phyloP scores from a whole-genome alignment of 2,329 filamentous ascomycete species.

The Colletotrichum noveboracense region DNA sequence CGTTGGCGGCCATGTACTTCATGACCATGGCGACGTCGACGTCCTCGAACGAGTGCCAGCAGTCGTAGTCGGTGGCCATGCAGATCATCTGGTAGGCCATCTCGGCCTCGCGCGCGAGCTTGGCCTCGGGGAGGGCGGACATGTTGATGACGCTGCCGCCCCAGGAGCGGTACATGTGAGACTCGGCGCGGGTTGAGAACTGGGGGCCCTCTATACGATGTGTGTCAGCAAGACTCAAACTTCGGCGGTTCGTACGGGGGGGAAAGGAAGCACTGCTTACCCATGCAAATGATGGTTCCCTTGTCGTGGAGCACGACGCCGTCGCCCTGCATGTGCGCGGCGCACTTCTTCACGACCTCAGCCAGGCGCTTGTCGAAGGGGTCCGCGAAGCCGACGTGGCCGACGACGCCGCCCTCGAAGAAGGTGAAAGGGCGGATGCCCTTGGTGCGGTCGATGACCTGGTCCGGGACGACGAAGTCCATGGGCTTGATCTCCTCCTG shows the following conservation, averaged over 20 bases:
- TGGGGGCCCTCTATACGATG: slow-evolving; percentile 81
- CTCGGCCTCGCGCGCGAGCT: slow-evolving; percentile 95
- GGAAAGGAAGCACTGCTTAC: slow-evolving; percentile 47
- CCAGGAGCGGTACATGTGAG: slow-evolving; percentile 92
- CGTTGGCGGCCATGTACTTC: slow-evolving; percentile 93
- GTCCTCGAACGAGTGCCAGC: slow-evolving; percentile 85
- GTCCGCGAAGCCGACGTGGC: slow-evolving; percentile 94
- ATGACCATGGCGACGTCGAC: slow-evolving; percentile 98
- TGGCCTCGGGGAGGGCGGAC: slow-evolving; percentile 93
- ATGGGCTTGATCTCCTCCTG: slow-evolving; percentile 92
- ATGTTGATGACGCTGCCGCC: slow-evolving; percentile 98
- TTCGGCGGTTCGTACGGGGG: neutral
- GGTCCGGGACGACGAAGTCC: slow-evolving; percentile 96
- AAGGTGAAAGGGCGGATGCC: slow-evolving; percentile 94
- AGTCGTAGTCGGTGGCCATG: slow-evolving; percentile 99
- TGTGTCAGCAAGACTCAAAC: neutral
- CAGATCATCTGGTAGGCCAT: slow-evolving; percentile 98
- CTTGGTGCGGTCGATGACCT: slow-evolving; percentile 97
- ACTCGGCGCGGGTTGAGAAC: slow-evolving; percentile 96
- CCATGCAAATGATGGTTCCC: slow-evolving; percentile 91
- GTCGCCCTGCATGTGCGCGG: slow-evolving; percentile 77
- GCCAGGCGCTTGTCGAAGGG: slow-evolving; percentile 86
- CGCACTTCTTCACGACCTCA: slow-evolving; percentile 78
- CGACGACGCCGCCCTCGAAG: slow-evolving; percentile 90
- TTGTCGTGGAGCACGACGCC: slow-evolving; percentile 83